Evolutionary conservation across 192 early-diverging fungal species (phyloP), one percentile per base, ranked within the genome.

Genomic region (Coemansia sp.): DNA sequence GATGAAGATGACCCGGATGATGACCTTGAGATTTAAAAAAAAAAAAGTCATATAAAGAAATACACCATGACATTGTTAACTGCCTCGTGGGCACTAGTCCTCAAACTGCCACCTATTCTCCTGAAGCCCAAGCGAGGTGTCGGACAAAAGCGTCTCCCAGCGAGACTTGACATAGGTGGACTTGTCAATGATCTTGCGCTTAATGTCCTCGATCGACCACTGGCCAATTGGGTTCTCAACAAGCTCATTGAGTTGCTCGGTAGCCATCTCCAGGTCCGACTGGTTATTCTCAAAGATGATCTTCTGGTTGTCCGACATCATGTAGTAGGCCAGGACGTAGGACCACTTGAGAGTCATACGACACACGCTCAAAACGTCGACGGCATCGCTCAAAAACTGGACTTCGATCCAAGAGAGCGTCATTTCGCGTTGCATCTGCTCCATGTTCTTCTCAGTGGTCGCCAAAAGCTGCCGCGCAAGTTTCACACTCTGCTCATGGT

Each of bases 341-440:
- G 96, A 96, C 98, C 98, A 99, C 70, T 94, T 97, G 27, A 99
- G 86, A 0, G 94, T 97, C 75, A 85, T 90, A 69, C 98, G 94
- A 67, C 95, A 94, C 59, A 92, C 77, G 8, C 94, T 86, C 29
- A 98, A 87, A 0, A 92, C 92, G 68, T 95, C 93, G 37, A 96
- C 95, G 6, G 97, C 96, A 40, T 91, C 92, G 54, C 88, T 88
- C 34, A 99, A 78, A 74, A 99, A 99, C 84, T 99, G 96, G 2
- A 98, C 96, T 84, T 99, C 95, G 68, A 98, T 98, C 96, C 96
- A 99, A 19, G 94, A 94, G 59, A 99, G 80, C 21, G 90, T 89
- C 29, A 91, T 90, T 2, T 88, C 88, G 53, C 89, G 86, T 81
- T 98, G 98, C 89, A 99, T 92, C 74, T 93, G 93, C 66, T 95